These are phyloP conservation scores for Globisporangium alternatum DNA, from an alignment of 352 stramenopile genomes.

Conservation along the genomic window DNA sequence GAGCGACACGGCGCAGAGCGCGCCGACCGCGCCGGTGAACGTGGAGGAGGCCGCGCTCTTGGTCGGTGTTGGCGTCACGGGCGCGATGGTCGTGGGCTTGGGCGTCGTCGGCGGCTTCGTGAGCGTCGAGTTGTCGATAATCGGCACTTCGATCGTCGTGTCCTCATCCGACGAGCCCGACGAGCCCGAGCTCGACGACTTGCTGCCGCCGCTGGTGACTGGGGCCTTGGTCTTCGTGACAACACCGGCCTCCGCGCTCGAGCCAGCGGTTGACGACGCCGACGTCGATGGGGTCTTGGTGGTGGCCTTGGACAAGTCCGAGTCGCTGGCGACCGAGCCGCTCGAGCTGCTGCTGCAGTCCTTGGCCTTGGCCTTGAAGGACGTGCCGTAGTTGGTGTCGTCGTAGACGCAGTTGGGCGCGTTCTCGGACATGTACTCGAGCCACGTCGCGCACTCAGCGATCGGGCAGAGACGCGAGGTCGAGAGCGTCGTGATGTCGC, in stretches of 20 bases:
- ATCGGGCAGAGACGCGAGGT: constrained; percentile 56
- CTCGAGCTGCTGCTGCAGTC: constrained; percentile 33
- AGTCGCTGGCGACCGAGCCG: constrained; percentile 8
- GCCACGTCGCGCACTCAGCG: constrained; percentile 43
- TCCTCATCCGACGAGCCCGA: constrained; percentile 1
- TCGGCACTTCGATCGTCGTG: constrained; percentile 12
- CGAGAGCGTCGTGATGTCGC: constrained; percentile 46
- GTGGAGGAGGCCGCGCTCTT: constrained; percentile 11
- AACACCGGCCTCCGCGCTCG: constrained; percentile 18
- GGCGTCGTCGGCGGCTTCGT: constrained; percentile 5
- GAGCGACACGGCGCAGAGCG: constrained; percentile 18
- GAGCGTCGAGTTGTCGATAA: constrained; percentile 14
- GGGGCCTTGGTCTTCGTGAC: constrained; percentile 4
- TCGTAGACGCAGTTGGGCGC: constrained; percentile 62
- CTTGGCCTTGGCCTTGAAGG: constrained; percentile 41
- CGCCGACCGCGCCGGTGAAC: constrained; percentile 8
- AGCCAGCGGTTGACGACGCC: constrained; percentile 11
- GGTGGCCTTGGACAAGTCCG: background rate
- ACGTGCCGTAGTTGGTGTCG: constrained; percentile 51
- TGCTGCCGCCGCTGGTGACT: constrained; percentile 2
- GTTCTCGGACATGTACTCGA: constrained; percentile 55
- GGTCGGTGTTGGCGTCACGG: constrained; percentile 4
- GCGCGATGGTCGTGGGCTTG: background rate
- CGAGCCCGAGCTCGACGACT: background rate
- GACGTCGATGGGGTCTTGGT: constrained; percentile 7